Conservation (phyloP, 352 stramenopile species). For the Globisporangium barbulae region DNA sequence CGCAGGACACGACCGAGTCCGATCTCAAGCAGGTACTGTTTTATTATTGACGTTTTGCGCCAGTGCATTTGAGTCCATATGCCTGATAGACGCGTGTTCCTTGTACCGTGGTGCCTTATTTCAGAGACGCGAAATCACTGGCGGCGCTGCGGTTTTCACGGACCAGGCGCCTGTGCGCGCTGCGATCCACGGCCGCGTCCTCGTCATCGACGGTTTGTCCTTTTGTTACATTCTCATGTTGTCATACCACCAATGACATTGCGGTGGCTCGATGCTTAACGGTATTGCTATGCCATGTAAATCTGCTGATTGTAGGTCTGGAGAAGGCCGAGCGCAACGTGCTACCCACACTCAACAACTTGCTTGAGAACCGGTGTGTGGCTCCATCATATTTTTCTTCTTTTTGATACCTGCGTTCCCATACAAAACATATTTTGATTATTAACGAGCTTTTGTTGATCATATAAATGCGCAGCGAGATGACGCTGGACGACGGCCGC, state of each 20-base stretch:
- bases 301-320: slow-evolving; percentile 39
- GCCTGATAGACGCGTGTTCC: not conserved
- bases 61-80: not conserved
- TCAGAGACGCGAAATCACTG: slow-evolving; percentile 64
- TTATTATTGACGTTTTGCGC: not conserved
- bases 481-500: slow-evolving; percentile 93
- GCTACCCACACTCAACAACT: slow-evolving; percentile 96
- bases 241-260: no score
- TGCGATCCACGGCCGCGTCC: slow-evolving; percentile 90
- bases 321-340: slow-evolving; percentile 97
- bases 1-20: slow-evolving; percentile 92
- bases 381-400: not conserved
- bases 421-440: not conserved
- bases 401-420: no score
- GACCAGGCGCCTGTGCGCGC: slow-evolving; percentile 92
- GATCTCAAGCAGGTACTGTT: slow-evolving; percentile 83
- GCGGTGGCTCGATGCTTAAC: no score
- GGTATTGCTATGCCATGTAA: not conserved
- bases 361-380: slow-evolving; percentile 91
- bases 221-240: not conserved
- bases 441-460: not conserved
- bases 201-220: slow-evolving; percentile 90
- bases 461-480: slow-evolving; percentile 49
- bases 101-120: not conserved
- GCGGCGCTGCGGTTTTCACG: slow-evolving; percentile 78